Evolutionary conservation across 83 land plant species (phyloP).

Genomic region (Larix sibirica): DNA sequence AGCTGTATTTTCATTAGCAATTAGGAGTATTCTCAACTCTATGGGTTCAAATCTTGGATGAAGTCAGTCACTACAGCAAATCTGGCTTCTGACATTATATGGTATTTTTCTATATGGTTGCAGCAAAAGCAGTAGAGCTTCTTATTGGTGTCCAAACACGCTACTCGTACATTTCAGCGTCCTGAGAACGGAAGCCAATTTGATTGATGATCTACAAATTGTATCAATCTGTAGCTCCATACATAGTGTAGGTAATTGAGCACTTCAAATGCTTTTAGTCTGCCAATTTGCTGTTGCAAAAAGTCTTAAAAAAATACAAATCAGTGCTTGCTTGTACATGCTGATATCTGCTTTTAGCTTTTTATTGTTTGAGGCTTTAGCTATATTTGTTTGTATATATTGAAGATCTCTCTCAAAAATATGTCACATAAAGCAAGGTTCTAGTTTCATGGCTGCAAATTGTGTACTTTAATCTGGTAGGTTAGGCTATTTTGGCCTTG

Average conservation of each 20-base stretch:
- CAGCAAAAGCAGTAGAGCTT: constrained; percentile 88
- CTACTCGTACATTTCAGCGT: constrained; percentile 88
- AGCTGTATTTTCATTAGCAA: constrained; percentile 2
- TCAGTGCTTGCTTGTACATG: not conserved
- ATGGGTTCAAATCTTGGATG: not conserved
- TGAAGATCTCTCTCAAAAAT: not conserved
- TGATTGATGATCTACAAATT: not conserved
- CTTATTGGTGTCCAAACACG: constrained; percentile 75
- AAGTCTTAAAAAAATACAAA: not conserved
- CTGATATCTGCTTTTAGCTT: not conserved
- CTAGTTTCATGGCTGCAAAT: not conserved
- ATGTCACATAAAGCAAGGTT: not conserved
- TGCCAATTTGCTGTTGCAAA: not conserved
- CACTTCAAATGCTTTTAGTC: not conserved
- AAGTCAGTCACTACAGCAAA: not conserved
- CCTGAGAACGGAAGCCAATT: constrained; percentile 38
- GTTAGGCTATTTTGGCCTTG: not conserved
- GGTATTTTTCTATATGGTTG: constrained; percentile 1
- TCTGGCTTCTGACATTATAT: not conserved
- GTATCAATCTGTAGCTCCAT: not conserved
- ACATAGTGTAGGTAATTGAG: constrained; percentile 1
- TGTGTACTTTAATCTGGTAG: not conserved
- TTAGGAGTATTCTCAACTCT: not conserved
- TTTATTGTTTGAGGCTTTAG: not conserved
- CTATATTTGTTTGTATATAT: not conserved